Percentiles rank a stretch among this genome's conserved stretches.
Conservation (phyloP, 2,329 filamentous ascomycete species). For the Fusarium drepaniforme region DNA sequence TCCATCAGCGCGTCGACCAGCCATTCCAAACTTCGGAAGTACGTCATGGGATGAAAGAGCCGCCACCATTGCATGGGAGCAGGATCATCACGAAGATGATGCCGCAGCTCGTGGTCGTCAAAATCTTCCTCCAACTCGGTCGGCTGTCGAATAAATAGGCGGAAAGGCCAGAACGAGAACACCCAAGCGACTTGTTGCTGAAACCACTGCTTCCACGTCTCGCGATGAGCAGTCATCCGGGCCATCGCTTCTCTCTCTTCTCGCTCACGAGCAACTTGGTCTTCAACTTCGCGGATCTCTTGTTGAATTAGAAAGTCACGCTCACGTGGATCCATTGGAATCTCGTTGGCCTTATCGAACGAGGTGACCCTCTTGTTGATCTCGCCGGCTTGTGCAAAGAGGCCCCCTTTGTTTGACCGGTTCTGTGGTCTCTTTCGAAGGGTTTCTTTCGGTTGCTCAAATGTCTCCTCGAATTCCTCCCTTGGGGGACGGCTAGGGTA, state of each 20-base stretch:
- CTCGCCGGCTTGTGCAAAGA: conserved; percentile 22
- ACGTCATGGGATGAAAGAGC: conserved; percentile 49
- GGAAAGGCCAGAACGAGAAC: conserved; percentile 36
- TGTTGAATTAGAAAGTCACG: conserved; percentile 34
- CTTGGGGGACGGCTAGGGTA: not conserved
- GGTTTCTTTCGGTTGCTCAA: not conserved
- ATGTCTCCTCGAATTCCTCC: not conserved
- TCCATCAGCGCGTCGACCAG: conserved; percentile 38
- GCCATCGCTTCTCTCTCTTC: conserved; percentile 11
- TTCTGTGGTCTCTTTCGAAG: not conserved
- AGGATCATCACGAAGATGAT: conserved; percentile 16
- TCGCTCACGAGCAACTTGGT: conserved; percentile 24
- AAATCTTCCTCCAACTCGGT: conserved; percentile 14
- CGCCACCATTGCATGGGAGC: conserved; percentile 39
- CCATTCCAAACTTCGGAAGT: conserved; percentile 44
- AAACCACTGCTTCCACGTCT: conserved; percentile 35
- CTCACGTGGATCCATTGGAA: conserved; percentile 23
- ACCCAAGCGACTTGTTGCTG: conserved; percentile 38
- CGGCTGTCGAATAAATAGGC: conserved; percentile 4
- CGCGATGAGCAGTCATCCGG: not conserved
- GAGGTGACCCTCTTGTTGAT: not conserved
- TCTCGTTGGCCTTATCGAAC: conserved; percentile 11
- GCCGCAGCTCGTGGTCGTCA: conserved; percentile 16
- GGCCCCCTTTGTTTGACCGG: not conserved
- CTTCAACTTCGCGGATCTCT: conserved; percentile 36